These are phyloP conservation scores for Saccharomycopsis sp. DNA, from an alignment of 805 yeast genomes.

Conservation along the genomic window DNA sequence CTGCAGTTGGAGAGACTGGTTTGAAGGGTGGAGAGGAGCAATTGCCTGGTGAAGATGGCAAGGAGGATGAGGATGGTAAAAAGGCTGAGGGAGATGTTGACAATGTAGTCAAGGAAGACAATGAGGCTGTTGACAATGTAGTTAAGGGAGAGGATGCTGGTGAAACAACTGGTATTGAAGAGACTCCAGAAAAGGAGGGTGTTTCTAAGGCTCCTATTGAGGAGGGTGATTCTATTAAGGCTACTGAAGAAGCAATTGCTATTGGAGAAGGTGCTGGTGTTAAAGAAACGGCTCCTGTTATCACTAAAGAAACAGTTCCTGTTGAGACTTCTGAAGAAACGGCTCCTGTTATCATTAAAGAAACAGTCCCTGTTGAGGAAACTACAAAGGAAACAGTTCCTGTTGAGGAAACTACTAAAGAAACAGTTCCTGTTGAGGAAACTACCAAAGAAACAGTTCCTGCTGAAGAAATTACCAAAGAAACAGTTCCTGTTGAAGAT, in stretches of 20 bases:
- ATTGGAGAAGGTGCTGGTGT: background rate
- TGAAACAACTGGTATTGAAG: slow-evolving; percentile 2
- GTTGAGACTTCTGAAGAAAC: background rate
- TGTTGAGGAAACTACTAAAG: background rate
- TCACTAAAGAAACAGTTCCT: background rate
- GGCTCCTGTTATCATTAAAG: background rate
- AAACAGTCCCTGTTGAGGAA: slow-evolving; percentile 3
- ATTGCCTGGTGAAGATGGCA: background rate
- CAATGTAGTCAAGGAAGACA: background rate
- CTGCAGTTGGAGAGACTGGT: no score
- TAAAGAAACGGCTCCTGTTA: background rate
- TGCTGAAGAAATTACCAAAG: background rate
- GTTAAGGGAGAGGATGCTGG: background rate
- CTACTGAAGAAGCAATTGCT: background rate
- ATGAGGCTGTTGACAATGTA: no score
- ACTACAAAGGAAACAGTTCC: background rate
- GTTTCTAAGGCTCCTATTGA: background rate
- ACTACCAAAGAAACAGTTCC: background rate
- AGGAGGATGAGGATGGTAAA: background rate
- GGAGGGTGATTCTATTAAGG: background rate
- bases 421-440: slow-evolving; percentile 1
- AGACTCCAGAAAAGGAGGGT: background rate
- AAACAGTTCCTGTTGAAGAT: slow-evolving; percentile 5
- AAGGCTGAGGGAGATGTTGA: background rate
- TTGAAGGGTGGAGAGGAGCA: background rate